phyloP scores from a whole-genome alignment of 1,284 basidiomycete genomes.

The Cryptococcus sp. region DNA sequence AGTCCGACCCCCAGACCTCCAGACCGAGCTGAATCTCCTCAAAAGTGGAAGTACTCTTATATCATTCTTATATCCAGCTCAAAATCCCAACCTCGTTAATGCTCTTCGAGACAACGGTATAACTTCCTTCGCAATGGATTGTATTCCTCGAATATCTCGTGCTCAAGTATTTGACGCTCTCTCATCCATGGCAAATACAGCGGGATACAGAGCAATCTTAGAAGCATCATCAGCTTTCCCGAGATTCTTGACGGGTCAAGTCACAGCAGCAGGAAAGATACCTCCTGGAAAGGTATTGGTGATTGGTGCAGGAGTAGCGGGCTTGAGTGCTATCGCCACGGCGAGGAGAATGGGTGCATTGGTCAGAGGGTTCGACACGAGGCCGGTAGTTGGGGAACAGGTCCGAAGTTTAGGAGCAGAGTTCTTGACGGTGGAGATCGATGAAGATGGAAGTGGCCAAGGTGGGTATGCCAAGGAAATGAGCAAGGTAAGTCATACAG shows the following conservation, averaged over 20 bases:
- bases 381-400: slow-evolving; percentile 75
- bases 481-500: slow-evolving; percentile 60
- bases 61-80: slow-evolving; percentile 75
- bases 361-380: slow-evolving; percentile 77
- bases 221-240: slow-evolving; percentile 83
- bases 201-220: slow-evolving; percentile 78
- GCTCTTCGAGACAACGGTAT: slow-evolving; percentile 59
- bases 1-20: slow-evolving; percentile 56
- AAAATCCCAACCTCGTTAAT: slow-evolving; percentile 69
- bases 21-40: slow-evolving; percentile 55
- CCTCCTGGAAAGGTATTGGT: slow-evolving; percentile 78
- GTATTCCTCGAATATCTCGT: slow-evolving; percentile 79
- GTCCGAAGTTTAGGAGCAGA: slow-evolving; percentile 80
- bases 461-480: slow-evolving; percentile 86
- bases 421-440: slow-evolving; percentile 68
- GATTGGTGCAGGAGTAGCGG: slow-evolving; percentile 80
- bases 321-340: slow-evolving; percentile 76
- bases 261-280: slow-evolving; percentile 73
- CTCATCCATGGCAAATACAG: slow-evolving; percentile 85
- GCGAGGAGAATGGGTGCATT: slow-evolving; percentile 73
- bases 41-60: slow-evolving; percentile 70
- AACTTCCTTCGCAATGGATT: slow-evolving; percentile 74
- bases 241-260: slow-evolving; percentile 78
- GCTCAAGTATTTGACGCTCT: slow-evolving; percentile 80
- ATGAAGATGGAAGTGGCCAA: slow-evolving; percentile 71